Percentiles rank a stretch among this genome's conserved stretches.
These are phyloP conservation scores for Papiliotrema laurentii DNA, from an alignment of 1,284 basidiomycete genomes.

Conservation along the genomic window DNA sequence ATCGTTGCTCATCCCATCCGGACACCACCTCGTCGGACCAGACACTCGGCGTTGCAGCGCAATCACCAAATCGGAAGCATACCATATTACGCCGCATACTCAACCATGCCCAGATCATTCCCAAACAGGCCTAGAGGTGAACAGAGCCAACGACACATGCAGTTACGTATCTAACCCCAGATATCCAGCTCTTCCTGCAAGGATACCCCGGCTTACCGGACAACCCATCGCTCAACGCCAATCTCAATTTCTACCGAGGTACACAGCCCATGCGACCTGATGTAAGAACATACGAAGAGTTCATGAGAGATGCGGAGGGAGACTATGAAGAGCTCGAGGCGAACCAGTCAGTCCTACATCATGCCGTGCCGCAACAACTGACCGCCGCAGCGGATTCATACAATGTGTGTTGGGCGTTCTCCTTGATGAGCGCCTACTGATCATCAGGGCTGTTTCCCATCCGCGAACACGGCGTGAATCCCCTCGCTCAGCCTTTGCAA, in stretches of 20 bases:
- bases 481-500: conserved; percentile 61
- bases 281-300: conserved; percentile 58
- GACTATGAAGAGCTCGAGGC: conserved; percentile 61
- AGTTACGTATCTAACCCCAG: conserved; percentile 6
- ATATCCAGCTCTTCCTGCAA: conserved; percentile 53
- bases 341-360: conserved; percentile 52
- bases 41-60: no score
- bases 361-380: neutral
- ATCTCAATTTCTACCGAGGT: conserved; percentile 64
- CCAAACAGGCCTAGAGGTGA: conserved; percentile 4
- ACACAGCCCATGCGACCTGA: conserved; percentile 59
- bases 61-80: no score
- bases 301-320: conserved; percentile 58
- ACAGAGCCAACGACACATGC: neutral
- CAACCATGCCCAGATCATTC: neutral
- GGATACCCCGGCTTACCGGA: conserved; percentile 55
- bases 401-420: conserved; percentile 21
- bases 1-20: no score
- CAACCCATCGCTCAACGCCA: conserved; percentile 50
- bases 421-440: neutral
- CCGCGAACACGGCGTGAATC: conserved; percentile 54
- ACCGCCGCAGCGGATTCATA: conserved; percentile 24
- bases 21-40: no score
- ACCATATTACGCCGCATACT: neutral
- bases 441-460: conserved; percentile 31